Evolutionary conservation across 1,284 basidiomycete genomes (phyloP), one percentile per base, ranked within the genome.

Genomic region (Malassezia pachydermatis): DNA sequence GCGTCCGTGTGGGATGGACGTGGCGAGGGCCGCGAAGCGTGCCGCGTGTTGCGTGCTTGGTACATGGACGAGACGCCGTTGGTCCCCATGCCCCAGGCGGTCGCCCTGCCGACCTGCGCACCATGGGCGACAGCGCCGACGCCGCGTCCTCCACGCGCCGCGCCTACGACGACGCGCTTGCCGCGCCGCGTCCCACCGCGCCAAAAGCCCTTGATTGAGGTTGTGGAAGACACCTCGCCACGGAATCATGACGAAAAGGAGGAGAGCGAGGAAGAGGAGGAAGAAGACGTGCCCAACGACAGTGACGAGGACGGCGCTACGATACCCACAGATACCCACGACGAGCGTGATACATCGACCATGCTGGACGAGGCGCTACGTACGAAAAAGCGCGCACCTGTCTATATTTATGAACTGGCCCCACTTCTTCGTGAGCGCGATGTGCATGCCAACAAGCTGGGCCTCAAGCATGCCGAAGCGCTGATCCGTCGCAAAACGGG

Each of bases 1-100:
- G 79, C 78, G 2, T 64, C 64, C 2, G 72, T 78, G 33, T 96
- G 92, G 92, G 82, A 85, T 3, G 88, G 84, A 1, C 76, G 79
- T 0, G 82, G 81, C 1, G 77, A 80, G n/a, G 82, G 80, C 4
- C 81, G 76, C 28, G 64, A 65, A 25, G 59, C 59, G 19, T 58
- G 57, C 22, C 45, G 68, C 1, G 63, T 64, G 13, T 41, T 73
- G 17, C 57, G 67, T 28, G 56, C 61, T 4, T 27, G 65, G 25
- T 24, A 17, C 25, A 23, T 22, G 16, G 29, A 22, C 3, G 41
- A 28, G 5, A 27, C 24, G n/a, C 28, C 30, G 4, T 22, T 20
- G 11, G 32, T 29, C 29, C 41, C 41, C 11, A 20, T 19, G 8
- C 14, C 2, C 4, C 19, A 8, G 4, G 30, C 19, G 23, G n/a